These are phyloP conservation scores for Teunomyces pallodes DNA, from an alignment of 805 yeast genomes.

Conservation along the genomic window DNA sequence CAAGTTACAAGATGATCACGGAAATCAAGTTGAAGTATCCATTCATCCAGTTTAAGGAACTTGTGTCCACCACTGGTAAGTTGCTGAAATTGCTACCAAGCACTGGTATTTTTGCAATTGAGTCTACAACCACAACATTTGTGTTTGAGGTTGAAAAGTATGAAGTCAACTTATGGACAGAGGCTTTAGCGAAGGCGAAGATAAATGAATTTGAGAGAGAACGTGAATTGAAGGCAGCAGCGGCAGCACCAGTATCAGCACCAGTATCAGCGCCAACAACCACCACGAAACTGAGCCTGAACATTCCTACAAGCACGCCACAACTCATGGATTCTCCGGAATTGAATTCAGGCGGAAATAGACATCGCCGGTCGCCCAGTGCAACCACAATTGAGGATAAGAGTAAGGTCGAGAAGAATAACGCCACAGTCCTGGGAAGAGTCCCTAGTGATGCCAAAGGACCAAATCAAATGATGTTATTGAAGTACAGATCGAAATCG, in stretches of 20 bases:
- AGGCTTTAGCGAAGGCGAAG: slow-evolving; percentile 37
- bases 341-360: slow-evolving; percentile 6
- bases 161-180: slow-evolving; percentile 59
- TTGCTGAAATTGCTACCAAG: slow-evolving; percentile 33
- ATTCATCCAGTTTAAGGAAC: slow-evolving; percentile 57
- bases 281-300: too few relatives aligned
- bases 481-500: slow-evolving; percentile 14
- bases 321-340: slow-evolving; percentile 23
- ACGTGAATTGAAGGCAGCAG: slow-evolving; percentile 7
- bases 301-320: slow-evolving; percentile 12
- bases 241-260: background rate
- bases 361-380: slow-evolving; percentile 7
- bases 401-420: background rate
- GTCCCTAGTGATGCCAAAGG: background rate
- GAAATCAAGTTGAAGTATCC: slow-evolving; percentile 56
- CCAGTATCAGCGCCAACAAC: too few relatives aligned
- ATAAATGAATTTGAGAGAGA: slow-evolving; percentile 19
- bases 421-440: background rate
- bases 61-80: slow-evolving; percentile 39
- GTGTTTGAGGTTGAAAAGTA: slow-evolving; percentile 53
- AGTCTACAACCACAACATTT: slow-evolving; percentile 53
- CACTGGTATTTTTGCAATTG: slow-evolving; percentile 53
- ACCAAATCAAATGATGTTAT: slow-evolving; percentile 12
- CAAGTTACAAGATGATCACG: slow-evolving; percentile 42
- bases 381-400: background rate